Evolutionary conservation across 2,329 filamentous ascomycete genomes (phyloP).

Genomic region (Botrytis tulipae): DNA sequence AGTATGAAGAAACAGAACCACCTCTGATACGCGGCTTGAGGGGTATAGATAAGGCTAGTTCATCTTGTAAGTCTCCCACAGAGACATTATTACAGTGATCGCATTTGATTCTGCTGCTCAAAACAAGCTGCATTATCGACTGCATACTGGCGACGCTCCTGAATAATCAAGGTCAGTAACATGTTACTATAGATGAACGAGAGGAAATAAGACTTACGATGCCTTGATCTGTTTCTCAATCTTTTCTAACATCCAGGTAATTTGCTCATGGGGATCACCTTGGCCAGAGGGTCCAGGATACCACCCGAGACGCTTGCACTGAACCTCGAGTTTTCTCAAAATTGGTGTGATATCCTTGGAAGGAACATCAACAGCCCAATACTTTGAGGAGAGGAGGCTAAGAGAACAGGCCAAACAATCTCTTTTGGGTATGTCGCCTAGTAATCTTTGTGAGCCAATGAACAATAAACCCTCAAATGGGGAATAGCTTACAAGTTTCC

Average conservation of each 20-base stretch:
- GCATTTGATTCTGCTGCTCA: conserved; percentile 30
- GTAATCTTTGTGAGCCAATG: neutral
- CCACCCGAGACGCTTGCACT: conserved; percentile 1
- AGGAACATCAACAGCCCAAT: conserved; percentile 12
- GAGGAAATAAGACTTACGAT: conserved; percentile 25
- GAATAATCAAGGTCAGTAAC: neutral
- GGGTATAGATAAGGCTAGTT: conserved; percentile 33
- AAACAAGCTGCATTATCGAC: conserved; percentile 26
- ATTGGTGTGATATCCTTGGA: neutral
- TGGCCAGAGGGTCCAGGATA: conserved; percentile 27
- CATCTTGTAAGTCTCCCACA: conserved; percentile 26
- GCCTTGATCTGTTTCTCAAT: conserved; percentile 34
- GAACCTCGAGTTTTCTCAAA: conserved; percentile 4
- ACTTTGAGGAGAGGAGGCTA: conserved; percentile 6
- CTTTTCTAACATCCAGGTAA: conserved; percentile 32
- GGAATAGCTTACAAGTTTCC: conserved; percentile 27
- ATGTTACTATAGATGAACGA: neutral
- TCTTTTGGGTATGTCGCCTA: conserved; percentile 4
- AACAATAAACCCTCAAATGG: neutral
- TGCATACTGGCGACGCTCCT: conserved; percentile 28
- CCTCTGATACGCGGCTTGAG: conserved; percentile 29
- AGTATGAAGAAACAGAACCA: conserved; percentile 29
- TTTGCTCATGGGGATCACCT: conserved; percentile 38
- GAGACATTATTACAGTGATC: conserved; percentile 30
- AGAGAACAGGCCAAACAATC: conserved; percentile 25